These are phyloP conservation scores for Ceratobasidium sp. DNA, from an alignment of 1,284 basidiomycete genomes.

Conservation along the genomic window DNA sequence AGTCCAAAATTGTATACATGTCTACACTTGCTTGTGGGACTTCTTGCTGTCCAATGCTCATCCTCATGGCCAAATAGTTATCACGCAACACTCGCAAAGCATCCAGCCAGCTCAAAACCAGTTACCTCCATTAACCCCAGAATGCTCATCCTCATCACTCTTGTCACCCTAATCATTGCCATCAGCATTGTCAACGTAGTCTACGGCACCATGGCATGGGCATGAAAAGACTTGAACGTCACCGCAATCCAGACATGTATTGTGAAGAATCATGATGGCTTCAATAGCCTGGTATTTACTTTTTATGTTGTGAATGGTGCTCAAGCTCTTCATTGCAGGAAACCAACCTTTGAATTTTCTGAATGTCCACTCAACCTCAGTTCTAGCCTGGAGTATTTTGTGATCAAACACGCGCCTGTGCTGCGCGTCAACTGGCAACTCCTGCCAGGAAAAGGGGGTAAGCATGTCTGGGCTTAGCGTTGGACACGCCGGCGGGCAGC, in stretches of 20 bases:
- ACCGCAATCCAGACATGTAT: neutral
- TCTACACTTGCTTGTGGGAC: no score
- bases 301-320: neutral
- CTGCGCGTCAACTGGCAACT: no score
- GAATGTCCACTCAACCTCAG: neutral
- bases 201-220: neutral
- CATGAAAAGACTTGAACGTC: neutral
- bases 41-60: no score
- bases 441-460: no score
- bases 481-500: no score
- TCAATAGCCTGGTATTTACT: neutral
- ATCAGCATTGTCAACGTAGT: neutral
- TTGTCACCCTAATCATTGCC: neutral
- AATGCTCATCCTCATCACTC: neutral
- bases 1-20: neutral
- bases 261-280: constrained; percentile 10
- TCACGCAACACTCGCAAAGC: neutral
- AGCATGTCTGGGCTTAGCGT: no score
- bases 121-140: neutral
- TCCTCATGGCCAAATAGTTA: neutral
- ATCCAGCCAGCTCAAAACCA: neutral
- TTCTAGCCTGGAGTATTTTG: neutral
- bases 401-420: neutral
- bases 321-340: neutral
- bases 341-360: neutral